Conservation (phyloP, 2,329 filamentous ascomycete genomes). For the Phialemonium atrogriseum region DNA sequence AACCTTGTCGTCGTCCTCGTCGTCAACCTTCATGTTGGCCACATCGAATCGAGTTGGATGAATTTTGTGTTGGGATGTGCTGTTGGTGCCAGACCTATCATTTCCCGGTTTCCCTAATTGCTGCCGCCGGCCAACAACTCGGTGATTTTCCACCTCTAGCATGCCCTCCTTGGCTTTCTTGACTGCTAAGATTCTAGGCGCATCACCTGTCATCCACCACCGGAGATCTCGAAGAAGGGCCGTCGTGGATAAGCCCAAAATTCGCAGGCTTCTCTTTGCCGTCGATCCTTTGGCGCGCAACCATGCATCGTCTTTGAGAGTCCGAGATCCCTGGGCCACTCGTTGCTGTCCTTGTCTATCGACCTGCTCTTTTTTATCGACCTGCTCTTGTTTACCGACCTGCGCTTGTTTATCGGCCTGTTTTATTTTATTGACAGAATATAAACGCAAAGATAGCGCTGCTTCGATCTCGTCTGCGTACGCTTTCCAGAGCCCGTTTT, state of each 20-base stretch:
- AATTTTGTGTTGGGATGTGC: too few species aligned
- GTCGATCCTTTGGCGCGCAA: constrained; percentile 7
- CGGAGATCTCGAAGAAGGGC: constrained; percentile 7
- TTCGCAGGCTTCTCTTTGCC: constrained; percentile 5
- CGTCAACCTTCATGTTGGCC: neutral
- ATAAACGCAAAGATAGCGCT: constrained; percentile 21
- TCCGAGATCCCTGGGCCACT: too few species aligned
- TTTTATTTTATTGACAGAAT: constrained; percentile 9
- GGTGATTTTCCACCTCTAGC: constrained; percentile 3
- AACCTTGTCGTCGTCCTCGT: too few species aligned
- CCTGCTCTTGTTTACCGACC: too few species aligned
- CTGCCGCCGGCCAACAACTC: constrained; percentile 3
- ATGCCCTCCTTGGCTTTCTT: constrained; percentile 2
- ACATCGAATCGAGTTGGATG: neutral
- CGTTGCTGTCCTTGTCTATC: too few species aligned
- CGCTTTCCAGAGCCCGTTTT: constrained; percentile 13
- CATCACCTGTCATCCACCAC: constrained; percentile 12
- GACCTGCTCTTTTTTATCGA: constrained; percentile 1
- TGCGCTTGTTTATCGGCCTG: neutral
- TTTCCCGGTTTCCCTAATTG: too few species aligned
- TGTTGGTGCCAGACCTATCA: too few species aligned
- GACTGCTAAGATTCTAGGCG: constrained; percentile 8
- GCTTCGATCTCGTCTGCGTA: constrained; percentile 16
- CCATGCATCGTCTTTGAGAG: constrained; percentile 9
- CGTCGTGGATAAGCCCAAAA: constrained; percentile 7